Evolutionary conservation across 2,329 filamentous ascomycete genomes (phyloP), one percentile per base, ranked within the genome.

Genomic region (Magnaporthiopsis incrustans): DNA sequence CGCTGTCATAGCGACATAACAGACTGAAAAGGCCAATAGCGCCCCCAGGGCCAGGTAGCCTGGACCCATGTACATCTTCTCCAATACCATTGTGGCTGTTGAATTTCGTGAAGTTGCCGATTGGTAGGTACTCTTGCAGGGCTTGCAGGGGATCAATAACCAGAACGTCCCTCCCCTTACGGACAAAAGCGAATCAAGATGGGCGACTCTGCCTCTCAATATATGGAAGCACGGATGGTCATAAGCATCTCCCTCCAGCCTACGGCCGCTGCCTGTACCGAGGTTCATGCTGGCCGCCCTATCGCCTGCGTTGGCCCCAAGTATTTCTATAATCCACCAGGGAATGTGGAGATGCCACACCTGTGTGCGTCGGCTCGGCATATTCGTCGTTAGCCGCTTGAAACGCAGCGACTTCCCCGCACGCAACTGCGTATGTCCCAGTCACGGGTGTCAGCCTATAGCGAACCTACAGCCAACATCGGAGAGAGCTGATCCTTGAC

Each of bases 1-100:
- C 58, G 64, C 66, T 56, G 69, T 69, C 50, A 67, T 65, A n/a
- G 67, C 59, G 27, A 70, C 65, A 30, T 70, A 70, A 57, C 68
- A 67, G 33, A 67, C 35, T 14, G 67, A 33, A 18, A 69, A 38
- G 38, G 61, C 53, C 32, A 35, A 57, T 15, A 70, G 53, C 14
- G 64, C 57, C 12, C 67, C 30, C 3, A 57, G 65, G 4, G 26
- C 14, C n/a, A 63, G 53, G 61, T 25, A 25, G n/a, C 32, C 22
- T 15, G 61, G 61, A 30, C 33, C 53, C 18, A 65, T 18, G 30
- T 64, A 63, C 25, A 64, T n/a, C 7, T 62, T 62, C n/a, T 63
- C 66, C 33, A 61, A 58, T 14, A 64, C 64, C 65, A 66, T 67
- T 32, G 27, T 26, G 33, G 6, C 32, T 57, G 33, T 33, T 5